A percentile compares a stretch with the other conserved stretches of the same genome.
Evolutionary conservation across 129 eudicot genomes (phyloP).

Genomic region (Oenanthe sinensis): DNA sequence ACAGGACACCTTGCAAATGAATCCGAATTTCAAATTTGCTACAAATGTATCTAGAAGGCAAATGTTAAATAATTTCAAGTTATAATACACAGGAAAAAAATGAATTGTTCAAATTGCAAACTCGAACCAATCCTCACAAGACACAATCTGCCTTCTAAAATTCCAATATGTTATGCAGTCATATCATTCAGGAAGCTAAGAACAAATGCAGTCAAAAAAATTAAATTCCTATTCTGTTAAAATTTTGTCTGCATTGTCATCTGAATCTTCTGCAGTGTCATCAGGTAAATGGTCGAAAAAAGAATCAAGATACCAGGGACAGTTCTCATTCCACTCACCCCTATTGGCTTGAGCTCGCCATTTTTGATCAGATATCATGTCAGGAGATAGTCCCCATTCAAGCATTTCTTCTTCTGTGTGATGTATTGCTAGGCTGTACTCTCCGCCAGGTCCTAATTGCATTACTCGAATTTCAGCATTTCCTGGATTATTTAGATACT

Average conservation of each 20-base stretch:
- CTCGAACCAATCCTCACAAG: neutral
- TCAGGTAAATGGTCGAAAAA: conserved; percentile 56
- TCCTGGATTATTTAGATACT: conserved; percentile 48
- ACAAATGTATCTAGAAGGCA: neutral
- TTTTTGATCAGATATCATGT: conserved; percentile 66
- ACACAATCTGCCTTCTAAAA: neutral
- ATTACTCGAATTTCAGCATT: conserved; percentile 72
- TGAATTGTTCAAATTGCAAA: neutral
- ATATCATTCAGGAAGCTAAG: neutral
- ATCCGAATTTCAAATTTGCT: neutral
- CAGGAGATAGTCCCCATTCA: conserved; percentile 70
- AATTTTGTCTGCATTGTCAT: conserved; percentile 24
- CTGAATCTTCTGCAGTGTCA: conserved; percentile 7
- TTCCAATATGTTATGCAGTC: neutral
- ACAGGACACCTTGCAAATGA: neutral
- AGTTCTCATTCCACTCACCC: conserved; percentile 49
- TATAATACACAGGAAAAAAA: neutral
- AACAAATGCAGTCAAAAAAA: neutral
- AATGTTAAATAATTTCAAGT: neutral
- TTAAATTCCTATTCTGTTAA: neutral
- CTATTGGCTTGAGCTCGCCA: conserved; percentile 42
- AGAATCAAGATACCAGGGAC: conserved; percentile 55
- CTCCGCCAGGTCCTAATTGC: conserved; percentile 72
- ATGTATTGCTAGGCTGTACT: conserved; percentile 68
- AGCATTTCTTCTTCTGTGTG: conserved; percentile 60